Evolutionary conservation across 2,329 filamentous ascomycete genomes (phyloP).

Genomic region (Thelonectria rubi): DNA sequence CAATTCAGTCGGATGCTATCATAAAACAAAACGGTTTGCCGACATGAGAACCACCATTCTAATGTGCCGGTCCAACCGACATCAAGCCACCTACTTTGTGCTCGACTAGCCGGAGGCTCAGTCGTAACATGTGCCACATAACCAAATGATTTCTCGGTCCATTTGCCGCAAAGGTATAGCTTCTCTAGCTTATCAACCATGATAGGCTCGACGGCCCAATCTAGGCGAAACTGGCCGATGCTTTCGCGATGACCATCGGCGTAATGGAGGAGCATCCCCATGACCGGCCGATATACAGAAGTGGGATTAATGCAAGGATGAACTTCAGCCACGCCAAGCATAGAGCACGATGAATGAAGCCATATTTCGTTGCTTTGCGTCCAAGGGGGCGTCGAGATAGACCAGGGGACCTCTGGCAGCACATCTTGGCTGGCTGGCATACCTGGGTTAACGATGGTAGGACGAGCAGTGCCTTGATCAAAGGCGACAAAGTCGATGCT

Average conservation of each 20-base stretch:
- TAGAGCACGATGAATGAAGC: conserved; percentile 18
- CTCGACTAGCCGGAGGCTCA: not conserved
- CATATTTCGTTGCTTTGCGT: conserved; percentile 19
- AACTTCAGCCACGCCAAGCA: conserved; percentile 10
- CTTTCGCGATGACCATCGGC: conserved; percentile 8
- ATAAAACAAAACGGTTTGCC: conserved; percentile 9
- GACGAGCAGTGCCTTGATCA: not conserved
- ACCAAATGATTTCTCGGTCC: conserved; percentile 1
- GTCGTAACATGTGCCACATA: conserved; percentile 14
- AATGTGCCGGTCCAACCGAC: not conserved
- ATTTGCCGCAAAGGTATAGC: conserved; percentile 13
- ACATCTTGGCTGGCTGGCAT: not conserved
- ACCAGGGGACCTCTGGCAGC: conserved; percentile 9
- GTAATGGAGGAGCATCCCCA: conserved; percentile 15
- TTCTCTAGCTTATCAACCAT: not conserved
- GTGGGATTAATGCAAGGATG: conserved; percentile 14
- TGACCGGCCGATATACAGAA: conserved; percentile 5
- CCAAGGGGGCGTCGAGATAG: conserved; percentile 15
- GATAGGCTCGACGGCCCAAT: conserved; percentile 2
- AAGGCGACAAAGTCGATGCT: conserved; percentile 3
- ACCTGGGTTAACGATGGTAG: not conserved
- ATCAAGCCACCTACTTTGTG: conserved; percentile 1
- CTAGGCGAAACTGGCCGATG: conserved; percentile 11
- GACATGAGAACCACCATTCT: conserved; percentile 17
- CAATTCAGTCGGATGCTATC: not conserved